Evolutionary conservation across 257 asterid genomes (phyloP), one percentile per base, ranked within the genome.

Genomic region (Eucommia ulmoides): DNA sequence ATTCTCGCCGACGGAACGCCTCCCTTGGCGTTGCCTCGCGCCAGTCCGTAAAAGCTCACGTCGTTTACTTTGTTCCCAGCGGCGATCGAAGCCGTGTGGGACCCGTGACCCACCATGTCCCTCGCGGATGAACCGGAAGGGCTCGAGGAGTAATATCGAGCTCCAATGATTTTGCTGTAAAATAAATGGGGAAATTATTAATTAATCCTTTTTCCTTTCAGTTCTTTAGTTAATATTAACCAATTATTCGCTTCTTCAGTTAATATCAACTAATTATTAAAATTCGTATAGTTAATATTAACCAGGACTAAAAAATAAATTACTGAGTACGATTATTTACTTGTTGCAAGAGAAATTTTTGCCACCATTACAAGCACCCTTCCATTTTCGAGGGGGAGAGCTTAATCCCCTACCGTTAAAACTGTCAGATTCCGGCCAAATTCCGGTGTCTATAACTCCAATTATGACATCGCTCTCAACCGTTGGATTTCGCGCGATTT

Each of bases 371-470:
- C 80, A 72, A 3, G 8, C 59, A 5, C 80, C 83, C 50, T 69
- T 72, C 83, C 83, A 76, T 26, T 63, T 76, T 23, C 57, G 54
- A 0, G 80, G 77, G 26, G 56, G 41, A n/a, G 75, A 77, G 33
- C 71, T 60, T 12, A 59, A 51, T 14, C 73, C 77, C 21, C 33
- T 3, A 11, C 64, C 75, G 0, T 7, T 23, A 25, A 66, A 76
- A 44, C 80, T 76, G 45, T 69, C 49, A 1, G 77, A 68, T 45
- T 72, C 72, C 0, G 79, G 76, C 74, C 74, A 76, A 20, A 76
- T 24, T 38, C 83, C 77, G 2, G 63, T 2, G 50, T 73, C 84
- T 3, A 76, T 29, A 3, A 66, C 59, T 17, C 83, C 80, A 2
- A 72, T 26, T 1, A 76, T 69, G 16, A 46, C 60, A 55, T 72